Evolutionary conservation across 2,329 filamentous ascomycete genomes (phyloP).

Genomic region (Botrytis elliptica): DNA sequence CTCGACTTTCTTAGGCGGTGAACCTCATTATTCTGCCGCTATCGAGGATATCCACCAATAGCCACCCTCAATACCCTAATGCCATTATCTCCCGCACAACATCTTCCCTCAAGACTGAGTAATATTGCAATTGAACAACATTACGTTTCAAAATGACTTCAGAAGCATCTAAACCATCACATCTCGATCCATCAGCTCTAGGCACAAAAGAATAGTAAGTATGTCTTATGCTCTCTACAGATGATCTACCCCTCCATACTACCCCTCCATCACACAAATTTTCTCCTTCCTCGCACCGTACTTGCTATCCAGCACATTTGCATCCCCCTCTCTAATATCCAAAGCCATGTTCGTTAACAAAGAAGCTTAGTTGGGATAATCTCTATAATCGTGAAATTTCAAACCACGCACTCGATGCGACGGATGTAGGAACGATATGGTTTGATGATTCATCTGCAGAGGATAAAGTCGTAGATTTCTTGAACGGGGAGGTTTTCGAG

Average conservation of each 20-base stretch:
- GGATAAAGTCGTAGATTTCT: conserved; percentile 71
- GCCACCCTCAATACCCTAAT: background rate
- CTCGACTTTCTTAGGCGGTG: conserved; percentile 1
- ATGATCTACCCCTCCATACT: conserved; percentile 28
- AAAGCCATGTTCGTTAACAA: background rate
- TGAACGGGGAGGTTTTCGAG: conserved; percentile 28
- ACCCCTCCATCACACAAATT: background rate
- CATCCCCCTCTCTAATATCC: background rate
- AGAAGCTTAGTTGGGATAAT: conserved; percentile 63
- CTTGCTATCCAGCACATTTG: no score
- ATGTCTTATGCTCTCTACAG: background rate
- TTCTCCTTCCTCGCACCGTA: background rate
- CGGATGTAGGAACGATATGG: conserved; percentile 88
- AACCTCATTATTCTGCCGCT: conserved; percentile 8
- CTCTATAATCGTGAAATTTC: conserved; percentile 69
- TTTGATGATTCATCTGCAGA: conserved; percentile 93
- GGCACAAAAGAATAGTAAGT: conserved; percentile 85
- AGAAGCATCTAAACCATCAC: conserved; percentile 49
- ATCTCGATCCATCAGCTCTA: conserved; percentile 72
- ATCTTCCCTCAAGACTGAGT: background rate
- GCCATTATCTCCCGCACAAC: background rate
- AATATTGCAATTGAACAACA: background rate
- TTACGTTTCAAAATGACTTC: conserved; percentile 25
- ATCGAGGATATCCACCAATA: background rate
- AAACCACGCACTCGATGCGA: conserved; percentile 69